Conservation (phyloP, 192 early-diverging fungal species). For the Rhizophlyctis rosea region DNA sequence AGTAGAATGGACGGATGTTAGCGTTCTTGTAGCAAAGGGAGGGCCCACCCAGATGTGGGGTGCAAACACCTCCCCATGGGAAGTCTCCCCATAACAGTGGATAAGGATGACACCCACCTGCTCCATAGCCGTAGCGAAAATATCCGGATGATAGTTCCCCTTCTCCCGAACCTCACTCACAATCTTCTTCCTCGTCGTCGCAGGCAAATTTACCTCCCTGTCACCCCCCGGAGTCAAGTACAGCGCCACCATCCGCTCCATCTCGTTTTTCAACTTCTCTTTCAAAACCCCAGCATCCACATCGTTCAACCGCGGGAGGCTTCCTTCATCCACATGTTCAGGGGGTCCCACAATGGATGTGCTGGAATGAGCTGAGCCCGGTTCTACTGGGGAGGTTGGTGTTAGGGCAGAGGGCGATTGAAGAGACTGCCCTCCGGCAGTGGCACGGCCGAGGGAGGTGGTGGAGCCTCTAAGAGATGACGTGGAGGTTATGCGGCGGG, state of each 20-base stretch:
- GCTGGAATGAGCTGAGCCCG: no score
- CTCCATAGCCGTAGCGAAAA: constrained; percentile 26
- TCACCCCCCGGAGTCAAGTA: constrained; percentile 25
- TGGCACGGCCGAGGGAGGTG: not conserved
- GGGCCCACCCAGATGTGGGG: no score
- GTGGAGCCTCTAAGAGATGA: constrained; percentile 16
- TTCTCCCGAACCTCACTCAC: constrained; percentile 24
- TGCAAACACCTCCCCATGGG: not conserved
- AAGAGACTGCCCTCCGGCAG: not conserved
- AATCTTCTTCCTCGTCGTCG: constrained; percentile 26
- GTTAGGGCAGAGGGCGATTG: no score
- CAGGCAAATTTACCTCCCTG: constrained; percentile 32
- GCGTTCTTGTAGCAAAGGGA: not conserved
- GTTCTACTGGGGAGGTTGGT: not conserved
- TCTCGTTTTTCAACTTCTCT: constrained; percentile 23
- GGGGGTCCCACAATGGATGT: not conserved
- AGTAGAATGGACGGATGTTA: not conserved
- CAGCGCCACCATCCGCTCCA: constrained; percentile 16
- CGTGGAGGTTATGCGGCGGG: constrained; percentile 6
- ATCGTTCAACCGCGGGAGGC: not conserved
- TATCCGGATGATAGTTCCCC: constrained; percentile 36
- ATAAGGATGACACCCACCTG: constrained; percentile 27
- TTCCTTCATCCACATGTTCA: not conserved
- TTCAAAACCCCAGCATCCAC: no score
- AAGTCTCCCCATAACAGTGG: not conserved